A percentile compares a stretch with the other conserved stretches of the same genome.
Evolutionary conservation across 352 stramenopile genomes (phyloP).

Genomic region (Pythium phragmiticola): DNA sequence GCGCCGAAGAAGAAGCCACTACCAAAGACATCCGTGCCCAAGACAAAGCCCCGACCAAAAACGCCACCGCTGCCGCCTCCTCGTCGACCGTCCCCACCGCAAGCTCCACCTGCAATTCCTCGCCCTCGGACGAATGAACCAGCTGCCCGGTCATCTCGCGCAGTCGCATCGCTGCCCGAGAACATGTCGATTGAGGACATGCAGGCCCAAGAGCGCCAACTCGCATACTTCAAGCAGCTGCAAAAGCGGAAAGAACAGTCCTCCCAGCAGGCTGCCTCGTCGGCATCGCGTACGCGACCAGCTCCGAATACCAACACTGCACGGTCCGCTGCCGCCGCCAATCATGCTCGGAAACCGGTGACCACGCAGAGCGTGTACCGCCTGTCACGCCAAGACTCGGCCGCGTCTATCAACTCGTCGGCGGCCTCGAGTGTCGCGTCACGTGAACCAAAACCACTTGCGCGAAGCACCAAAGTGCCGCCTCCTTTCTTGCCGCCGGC

Average conservation of each 20-base stretch:
- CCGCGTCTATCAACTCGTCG: neutral
- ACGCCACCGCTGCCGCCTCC: neutral
- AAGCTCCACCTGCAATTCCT: neutral
- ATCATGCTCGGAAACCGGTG: conserved; percentile 9
- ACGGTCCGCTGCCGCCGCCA: neutral
- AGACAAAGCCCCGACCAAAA: conserved; percentile 2
- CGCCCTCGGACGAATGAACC: neutral
- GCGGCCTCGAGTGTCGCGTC: conserved; percentile 1
- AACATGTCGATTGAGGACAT: conserved; percentile 46
- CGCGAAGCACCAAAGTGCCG: neutral
- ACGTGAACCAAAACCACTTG: conserved; percentile 2
- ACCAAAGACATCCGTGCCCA: neutral
- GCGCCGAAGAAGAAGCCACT: conserved; percentile 5
- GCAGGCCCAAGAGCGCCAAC: conserved; percentile 48
- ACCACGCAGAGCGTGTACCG: neutral
- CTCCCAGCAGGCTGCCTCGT: neutral
- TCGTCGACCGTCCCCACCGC: neutral
- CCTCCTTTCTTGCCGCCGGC: neutral
- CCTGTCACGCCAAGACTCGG: conserved; percentile 10
- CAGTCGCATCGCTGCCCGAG: conserved; percentile 32
- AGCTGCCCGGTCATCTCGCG: conserved; percentile 4
- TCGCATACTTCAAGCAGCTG: conserved; percentile 36
- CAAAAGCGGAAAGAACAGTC: conserved; percentile 30
- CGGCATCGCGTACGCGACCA: neutral
- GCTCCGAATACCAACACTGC: neutral